Evolutionary conservation across 2,329 filamentous ascomycete genomes (phyloP).

Genomic region (Chaetomiaceae sp.): DNA sequence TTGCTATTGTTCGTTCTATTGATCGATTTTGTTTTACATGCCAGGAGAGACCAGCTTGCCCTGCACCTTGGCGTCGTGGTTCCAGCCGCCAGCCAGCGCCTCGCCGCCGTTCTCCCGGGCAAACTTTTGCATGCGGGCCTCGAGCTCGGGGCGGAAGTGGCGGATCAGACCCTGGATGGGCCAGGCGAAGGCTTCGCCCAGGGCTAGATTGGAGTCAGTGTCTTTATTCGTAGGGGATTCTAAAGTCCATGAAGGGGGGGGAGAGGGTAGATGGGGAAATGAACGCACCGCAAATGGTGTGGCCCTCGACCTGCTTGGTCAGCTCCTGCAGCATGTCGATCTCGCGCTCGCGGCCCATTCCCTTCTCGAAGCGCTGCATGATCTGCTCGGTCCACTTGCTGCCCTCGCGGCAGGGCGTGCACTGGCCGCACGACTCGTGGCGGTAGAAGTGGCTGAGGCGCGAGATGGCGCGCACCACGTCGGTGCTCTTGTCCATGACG

Average conservation of each 20-base stretch:
- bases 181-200: conserved; percentile 98
- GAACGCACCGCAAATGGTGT: conserved; percentile 87
- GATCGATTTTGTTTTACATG: conserved; percentile 55
- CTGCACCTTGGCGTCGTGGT: conserved; percentile 66
- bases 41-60: conserved; percentile 85
- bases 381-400: conserved; percentile 99
- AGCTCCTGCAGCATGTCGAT: conserved; percentile 99
- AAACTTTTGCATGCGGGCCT: conserved; percentile 82
- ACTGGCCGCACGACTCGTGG: conserved; percentile 97
- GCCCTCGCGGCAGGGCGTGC: conserved; percentile 98
- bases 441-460: conserved; percentile 95
- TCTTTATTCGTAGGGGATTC: neutral
- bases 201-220: conserved; percentile 46
- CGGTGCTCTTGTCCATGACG: conserved; percentile 97
- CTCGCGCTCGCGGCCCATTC: conserved; percentile 80
- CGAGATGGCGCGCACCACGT: conserved; percentile 90
- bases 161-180: conserved; percentile 96
- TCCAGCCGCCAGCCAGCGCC: conserved; percentile 83
- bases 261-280: neutral
- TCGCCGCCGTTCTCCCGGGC: conserved; percentile 66
- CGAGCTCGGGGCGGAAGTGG: conserved; percentile 94
- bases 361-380: conserved; percentile 93
- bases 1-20: neutral
- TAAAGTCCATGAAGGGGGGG: too few relatives aligned
- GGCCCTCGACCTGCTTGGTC: conserved; percentile 98